Evolutionary conservation across 164 flowering plant genomes (phyloP).

Genomic region (Buxus sempervirens): DNA sequence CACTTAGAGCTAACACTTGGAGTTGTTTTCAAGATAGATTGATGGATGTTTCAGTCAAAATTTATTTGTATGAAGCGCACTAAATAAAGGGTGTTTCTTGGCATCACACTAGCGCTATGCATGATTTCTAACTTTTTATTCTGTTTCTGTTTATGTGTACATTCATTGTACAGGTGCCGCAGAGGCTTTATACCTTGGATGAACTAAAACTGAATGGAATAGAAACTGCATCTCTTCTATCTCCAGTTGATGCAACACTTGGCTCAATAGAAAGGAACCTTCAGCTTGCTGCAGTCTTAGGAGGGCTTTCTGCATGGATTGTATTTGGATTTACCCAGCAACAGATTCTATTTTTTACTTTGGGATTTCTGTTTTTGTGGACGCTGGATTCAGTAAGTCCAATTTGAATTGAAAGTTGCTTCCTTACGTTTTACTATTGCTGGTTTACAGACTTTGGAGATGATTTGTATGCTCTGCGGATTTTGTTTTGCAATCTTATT

Average conservation of each 20-base stretch:
- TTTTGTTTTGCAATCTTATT: too few species aligned
- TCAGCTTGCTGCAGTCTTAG: slow-evolving; percentile 60
- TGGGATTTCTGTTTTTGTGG: slow-evolving; percentile 69
- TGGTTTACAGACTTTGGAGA: neutral
- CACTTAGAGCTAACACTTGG: too few species aligned
- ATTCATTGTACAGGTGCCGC: slow-evolving; percentile 58
- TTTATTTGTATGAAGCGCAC: too few species aligned
- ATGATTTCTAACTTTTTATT: too few species aligned
- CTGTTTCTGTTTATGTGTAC: neutral
- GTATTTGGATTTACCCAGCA: slow-evolving; percentile 44
- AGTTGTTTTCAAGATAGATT: too few species aligned
- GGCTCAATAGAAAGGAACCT: slow-evolving; percentile 70
- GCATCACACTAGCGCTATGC: too few species aligned
- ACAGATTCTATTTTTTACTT: slow-evolving; percentile 51
- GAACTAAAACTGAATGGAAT: slow-evolving; percentile 86
- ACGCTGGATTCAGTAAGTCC: slow-evolving; percentile 61
- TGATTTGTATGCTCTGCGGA: too few species aligned
- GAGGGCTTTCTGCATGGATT: slow-evolving; percentile 63
- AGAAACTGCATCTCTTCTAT: slow-evolving; percentile 58
- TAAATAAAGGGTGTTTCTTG: too few species aligned
- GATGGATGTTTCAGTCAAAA: too few species aligned
- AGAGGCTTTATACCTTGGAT: slow-evolving; percentile 80
- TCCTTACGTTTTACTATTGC: neutral
- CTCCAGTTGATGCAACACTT: slow-evolving; percentile 73
- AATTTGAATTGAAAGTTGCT: neutral